Conservation (phyloP, 805 yeast species). For the Sugiyamaella valdiviana region DNA sequence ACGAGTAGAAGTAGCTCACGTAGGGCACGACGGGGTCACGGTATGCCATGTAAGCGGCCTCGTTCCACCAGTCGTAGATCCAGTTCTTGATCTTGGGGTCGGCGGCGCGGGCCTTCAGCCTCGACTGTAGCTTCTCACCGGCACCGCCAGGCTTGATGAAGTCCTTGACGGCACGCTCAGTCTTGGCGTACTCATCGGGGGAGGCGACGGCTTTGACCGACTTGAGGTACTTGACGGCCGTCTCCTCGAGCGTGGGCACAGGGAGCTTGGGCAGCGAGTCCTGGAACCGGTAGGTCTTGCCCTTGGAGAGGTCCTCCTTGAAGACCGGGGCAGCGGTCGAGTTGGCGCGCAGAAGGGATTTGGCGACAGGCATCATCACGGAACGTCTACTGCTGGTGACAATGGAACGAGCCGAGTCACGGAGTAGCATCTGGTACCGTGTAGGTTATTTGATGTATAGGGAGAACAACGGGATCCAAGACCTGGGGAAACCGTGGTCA, state of each 20-base stretch:
- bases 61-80: constrained; percentile 91
- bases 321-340: constrained; percentile 30
- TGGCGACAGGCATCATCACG: constrained; percentile 4
- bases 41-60: constrained; percentile 82
- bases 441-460: neutral
- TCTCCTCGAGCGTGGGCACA: constrained; percentile 71
- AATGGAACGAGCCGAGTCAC: neutral
- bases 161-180: constrained; percentile 54
- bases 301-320: constrained; percentile 41
- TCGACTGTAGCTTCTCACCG: constrained; percentile 62
- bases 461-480: no score
- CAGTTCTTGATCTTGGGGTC: constrained; percentile 65
- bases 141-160: constrained; percentile 57
- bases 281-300: constrained; percentile 69
- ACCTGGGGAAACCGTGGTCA: neutral
- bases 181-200: constrained; percentile 46
- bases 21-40: constrained; percentile 94
- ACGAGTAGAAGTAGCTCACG: constrained; percentile 84
- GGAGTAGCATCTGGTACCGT: neutral
- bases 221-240: constrained; percentile 61
- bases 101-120: constrained; percentile 52
- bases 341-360: constrained; percentile 19
- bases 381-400: neutral
- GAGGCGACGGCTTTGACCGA: constrained; percentile 63
- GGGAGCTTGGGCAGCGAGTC: constrained; percentile 74